Evolutionary conservation across 805 yeast genomes (phyloP), one percentile per base, ranked within the genome.

Genomic region (Candida manassasensis): DNA sequence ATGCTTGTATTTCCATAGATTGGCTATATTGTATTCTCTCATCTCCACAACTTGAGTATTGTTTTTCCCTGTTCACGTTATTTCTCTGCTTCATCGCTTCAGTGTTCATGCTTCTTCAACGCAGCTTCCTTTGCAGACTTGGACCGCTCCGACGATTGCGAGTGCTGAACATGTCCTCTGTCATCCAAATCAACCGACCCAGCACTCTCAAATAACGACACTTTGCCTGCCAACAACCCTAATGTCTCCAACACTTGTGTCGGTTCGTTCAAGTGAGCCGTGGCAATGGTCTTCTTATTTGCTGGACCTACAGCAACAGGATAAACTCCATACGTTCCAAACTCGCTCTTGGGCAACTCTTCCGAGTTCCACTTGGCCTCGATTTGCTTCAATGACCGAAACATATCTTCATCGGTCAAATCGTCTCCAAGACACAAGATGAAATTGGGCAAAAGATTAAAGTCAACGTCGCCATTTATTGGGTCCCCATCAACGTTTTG

Each of bases 341-440:
- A 67, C n/a, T 55, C 47, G 47, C 78, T 74, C 37, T 57, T 59
- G 2, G 67, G 62, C 26, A 65, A 55, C 5, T 63, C 60, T 13
- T 67, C 52, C 10, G 52, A 43, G 40, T 59, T 62, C 82, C 83
- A 77, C 17, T 58, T 52, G 2, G 54, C 50, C 48, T 82, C 87
- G 45, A 85, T 76, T 2, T 64, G 67, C 38, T 79, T 75, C 49
- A 93, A 67, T 18, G 90, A 81, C 40, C 68, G 71, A 59, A 93
- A 93, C 99, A 93, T 93, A 53, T 93, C 98, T 59, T 93, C 99
- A 59, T 93, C 99, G 0, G 99, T 93, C 27, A 81, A 72, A 57
- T 93, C 99, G 59, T 93, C 99, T 34, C 99, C 99, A 29, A 87
- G 61, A 63, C 97, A 93, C 36, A 90, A 60, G 27, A 84, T 76